Base-by-base conservation (phyloP, 345 rosid species). In the Orychophragmus violaceus region DNA sequence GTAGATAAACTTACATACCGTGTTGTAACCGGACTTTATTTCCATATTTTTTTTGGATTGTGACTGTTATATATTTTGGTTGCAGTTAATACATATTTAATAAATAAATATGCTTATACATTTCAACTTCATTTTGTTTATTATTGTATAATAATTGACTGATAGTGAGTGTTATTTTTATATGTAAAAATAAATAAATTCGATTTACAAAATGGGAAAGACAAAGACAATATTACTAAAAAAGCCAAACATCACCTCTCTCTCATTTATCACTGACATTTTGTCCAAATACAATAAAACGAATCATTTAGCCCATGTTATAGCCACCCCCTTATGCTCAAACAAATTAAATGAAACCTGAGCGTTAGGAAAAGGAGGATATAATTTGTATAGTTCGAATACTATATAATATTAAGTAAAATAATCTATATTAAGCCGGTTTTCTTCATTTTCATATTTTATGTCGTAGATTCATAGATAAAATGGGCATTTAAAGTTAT, bases 271-370 rank as follows among this genome's bases (percentile, higher is more conserved):
- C 60, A 55, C 74, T 76, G 76, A 39, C 67, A 65, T 50, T 21
- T 49, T 87, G 95, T 85, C 95, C 80, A 75, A 30, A 81, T n/a
- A 60, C 69, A 63, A 69, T 59, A 68, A 64, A 61, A 51, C 74
- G 66, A 77, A 64, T 73, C 33, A 51, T 60, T 66, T 52, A 35
- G 63, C 68, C 69, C 63, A 74, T 59, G 63, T 42, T 66, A 77
- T 77, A 36, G 82, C 24, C 85, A 41, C 73, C 64, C 64, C 51
- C 14, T 53, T 14, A 46, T 32, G 62, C 56, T 63, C 35, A 36
- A 44, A 71, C 51, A 63, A 71, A 56, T 63, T 45, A 35, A 44
- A 14, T 45, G 27, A 42, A 45, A 53, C 62, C 23, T 70, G 23
- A 11, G 49, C 37, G 33, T 54, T 54, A 18, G 50, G 16, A 41